phyloP scores from a whole-genome alignment of 2,329 filamentous ascomycete genomes.

The Aulographum hederae region DNA sequence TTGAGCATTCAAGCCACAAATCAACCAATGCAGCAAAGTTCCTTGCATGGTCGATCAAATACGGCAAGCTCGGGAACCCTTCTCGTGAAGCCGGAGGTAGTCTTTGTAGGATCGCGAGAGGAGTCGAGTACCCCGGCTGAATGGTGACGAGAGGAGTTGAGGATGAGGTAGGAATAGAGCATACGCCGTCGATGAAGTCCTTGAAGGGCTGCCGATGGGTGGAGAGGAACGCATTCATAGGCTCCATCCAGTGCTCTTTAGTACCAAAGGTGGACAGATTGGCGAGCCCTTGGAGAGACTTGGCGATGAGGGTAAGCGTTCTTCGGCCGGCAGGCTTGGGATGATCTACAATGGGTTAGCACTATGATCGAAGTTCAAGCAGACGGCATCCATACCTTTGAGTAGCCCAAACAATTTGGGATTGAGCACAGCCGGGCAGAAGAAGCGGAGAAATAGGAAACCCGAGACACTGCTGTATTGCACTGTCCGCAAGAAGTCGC shows the following conservation, averaged over 20 bases:
- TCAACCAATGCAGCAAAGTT: constrained; percentile 72
- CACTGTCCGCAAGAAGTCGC: constrained; percentile 76
- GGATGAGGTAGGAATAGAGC: constrained; percentile 55
- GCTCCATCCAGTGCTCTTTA: constrained; percentile 98
- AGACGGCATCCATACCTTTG: constrained; percentile 31
- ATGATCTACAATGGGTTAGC: constrained; percentile 39
- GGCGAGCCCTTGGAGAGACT: constrained; percentile 75
- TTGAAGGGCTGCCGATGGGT: constrained; percentile 66
- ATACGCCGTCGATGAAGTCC: constrained; percentile 71
- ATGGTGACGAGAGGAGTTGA: constrained; percentile 28
- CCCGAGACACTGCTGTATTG: constrained; percentile 89
- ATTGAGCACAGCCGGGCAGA: constrained; percentile 89
- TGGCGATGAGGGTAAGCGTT: constrained; percentile 80
- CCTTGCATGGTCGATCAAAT: constrained; percentile 74
- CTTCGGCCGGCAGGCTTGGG: constrained; percentile 68
- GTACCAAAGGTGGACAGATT: constrained; percentile 85
- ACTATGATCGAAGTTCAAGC: neutral
- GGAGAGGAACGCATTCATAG: constrained; percentile 79
- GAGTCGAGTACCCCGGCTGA: constrained; percentile 79
- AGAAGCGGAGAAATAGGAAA: constrained; percentile 86
- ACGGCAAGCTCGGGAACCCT: constrained; percentile 83
- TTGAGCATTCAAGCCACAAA: constrained; percentile 49
- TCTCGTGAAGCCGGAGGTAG: constrained; percentile 67
- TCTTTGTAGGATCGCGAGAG: constrained; percentile 72
- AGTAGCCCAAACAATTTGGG: constrained; percentile 84